These are phyloP conservation scores for Austropuccinia psidii DNA, from an alignment of 1,284 basidiomycete genomes.

Conservation along the genomic window DNA sequence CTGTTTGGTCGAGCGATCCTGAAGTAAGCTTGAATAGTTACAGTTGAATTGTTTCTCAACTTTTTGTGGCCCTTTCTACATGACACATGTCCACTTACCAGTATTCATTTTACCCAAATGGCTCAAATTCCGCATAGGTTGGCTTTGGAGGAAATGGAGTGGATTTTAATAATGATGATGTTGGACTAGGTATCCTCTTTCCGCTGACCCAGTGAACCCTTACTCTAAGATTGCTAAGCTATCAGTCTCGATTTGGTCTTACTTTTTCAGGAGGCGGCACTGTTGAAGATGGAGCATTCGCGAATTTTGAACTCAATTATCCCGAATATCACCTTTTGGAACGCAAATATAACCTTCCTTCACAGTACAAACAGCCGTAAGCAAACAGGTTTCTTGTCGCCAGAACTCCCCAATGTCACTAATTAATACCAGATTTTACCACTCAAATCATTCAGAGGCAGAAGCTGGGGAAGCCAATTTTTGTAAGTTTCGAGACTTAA, in stretches of 20 bases:
- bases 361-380: constrained; percentile 2
- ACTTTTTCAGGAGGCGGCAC: constrained; percentile 8
- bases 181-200: constrained; percentile 8
- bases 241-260: not conserved
- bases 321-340: constrained; percentile 25
- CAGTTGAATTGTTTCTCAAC: not conserved
- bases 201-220: too few species aligned
- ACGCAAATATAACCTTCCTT: constrained; percentile 32
- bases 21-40: too few species aligned
- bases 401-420: too few species aligned
- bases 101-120: not conserved
- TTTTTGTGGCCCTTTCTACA: too few species aligned
- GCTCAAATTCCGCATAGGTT: not conserved
- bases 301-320: constrained; percentile 22
- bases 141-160: constrained; percentile 27
- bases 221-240: too few species aligned
- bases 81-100: too few species aligned
- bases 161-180: constrained; percentile 4
- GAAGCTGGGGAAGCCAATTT: constrained; percentile 30
- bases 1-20: constrained; percentile 17
- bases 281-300: constrained; percentile 26
- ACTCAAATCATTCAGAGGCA: not conserved
- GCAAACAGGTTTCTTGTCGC: not conserved
- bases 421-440: not conserved
- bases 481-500: constrained; percentile 23